Evolutionary conservation across 75 land plant genomes (phyloP).

Genomic region (Pseudotsuga menziesii): DNA sequence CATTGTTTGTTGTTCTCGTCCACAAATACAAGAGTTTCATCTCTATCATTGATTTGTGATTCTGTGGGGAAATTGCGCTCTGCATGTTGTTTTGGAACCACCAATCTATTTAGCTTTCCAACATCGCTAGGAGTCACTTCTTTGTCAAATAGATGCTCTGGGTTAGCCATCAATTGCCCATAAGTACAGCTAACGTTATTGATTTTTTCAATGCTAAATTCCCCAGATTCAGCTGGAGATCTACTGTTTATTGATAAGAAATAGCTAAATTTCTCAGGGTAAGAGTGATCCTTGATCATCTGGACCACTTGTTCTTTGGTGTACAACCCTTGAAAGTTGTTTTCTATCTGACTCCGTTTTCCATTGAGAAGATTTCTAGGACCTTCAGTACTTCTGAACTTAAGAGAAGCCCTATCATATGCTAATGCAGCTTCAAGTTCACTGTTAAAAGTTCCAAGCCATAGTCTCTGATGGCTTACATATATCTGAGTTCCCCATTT

Average conservation of each 20-base stretch:
- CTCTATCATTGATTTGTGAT: neutral
- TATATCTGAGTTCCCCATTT: slow-evolving; percentile 56
- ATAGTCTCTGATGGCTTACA: slow-evolving; percentile 38
- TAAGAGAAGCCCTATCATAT: slow-evolving; percentile 40
- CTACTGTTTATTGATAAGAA: too few relatives aligned
- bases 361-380: slow-evolving; percentile 27
- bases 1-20: slow-evolving; percentile 13
- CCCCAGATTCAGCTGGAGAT: too few relatives aligned
- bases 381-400: slow-evolving; percentile 32
- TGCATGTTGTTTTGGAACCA: slow-evolving; percentile 45
- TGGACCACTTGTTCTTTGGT: slow-evolving; percentile 43
- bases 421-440: slow-evolving; percentile 42
- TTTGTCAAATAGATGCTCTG: slow-evolving; percentile 31
- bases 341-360: slow-evolving; percentile 19
- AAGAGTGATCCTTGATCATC: slow-evolving; percentile 38
- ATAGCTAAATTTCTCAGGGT: neutral
- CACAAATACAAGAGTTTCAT: slow-evolving; percentile 8
- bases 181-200: too few relatives aligned
- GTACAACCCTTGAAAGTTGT: slow-evolving; percentile 17
- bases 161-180: neutral
- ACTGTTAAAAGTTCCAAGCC: slow-evolving; percentile 47
- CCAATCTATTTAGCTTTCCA: slow-evolving; percentile 48
- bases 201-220: too few relatives aligned
- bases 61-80: slow-evolving; percentile 21
- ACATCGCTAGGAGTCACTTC: slow-evolving; percentile 58